Evolutionary conservation across 306 rosid genomes (phyloP).

Genomic region (Ammopiptanthus mongolicus): DNA sequence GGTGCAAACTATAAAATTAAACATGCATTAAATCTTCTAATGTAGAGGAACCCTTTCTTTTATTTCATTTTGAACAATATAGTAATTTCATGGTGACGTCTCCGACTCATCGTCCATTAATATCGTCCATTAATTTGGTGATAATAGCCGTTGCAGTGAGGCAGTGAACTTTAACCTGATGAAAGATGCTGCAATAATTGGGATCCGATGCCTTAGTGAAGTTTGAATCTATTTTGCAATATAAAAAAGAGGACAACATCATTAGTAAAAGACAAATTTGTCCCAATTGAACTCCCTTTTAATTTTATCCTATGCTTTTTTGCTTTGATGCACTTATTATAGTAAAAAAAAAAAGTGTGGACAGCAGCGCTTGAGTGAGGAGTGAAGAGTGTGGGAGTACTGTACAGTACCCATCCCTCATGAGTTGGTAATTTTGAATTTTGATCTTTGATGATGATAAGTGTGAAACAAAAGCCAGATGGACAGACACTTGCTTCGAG

Average conservation of each 20-base stretch:
- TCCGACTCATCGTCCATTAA: slow-evolving; percentile 16
- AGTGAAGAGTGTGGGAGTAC: not conserved
- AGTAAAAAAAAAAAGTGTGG: slow-evolving; percentile 32
- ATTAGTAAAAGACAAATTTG: slow-evolving; percentile 18
- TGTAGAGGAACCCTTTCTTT: no score
- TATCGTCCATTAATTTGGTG: slow-evolving; percentile 22
- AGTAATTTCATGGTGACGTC: slow-evolving; percentile 26
- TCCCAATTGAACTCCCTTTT: not conserved
- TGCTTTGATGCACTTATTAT: not conserved
- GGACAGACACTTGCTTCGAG: slow-evolving; percentile 21
- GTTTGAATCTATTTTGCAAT: no score
- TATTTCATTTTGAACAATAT: slow-evolving; percentile 15
- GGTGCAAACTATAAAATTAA: no score
- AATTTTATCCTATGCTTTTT: not conserved
- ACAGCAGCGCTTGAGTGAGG: not conserved
- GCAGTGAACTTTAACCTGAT: slow-evolving; percentile 10
- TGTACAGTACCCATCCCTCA: not conserved
- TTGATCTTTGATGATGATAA: not conserved
- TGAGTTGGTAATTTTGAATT: slow-evolving; percentile 19
- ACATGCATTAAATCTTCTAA: no score
- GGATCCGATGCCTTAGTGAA: slow-evolving; percentile 24
- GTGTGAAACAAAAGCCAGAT: slow-evolving; percentile 15
- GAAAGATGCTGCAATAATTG: slow-evolving; percentile 32
- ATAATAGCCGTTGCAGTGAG: slow-evolving; percentile 22
- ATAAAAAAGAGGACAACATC: not conserved